Percentiles rank a stretch among this genome's conserved stretches.
phyloP scores from a whole-genome alignment of 768 basidiomycete species.

The Rhodotorula sphaerocarpa region DNA sequence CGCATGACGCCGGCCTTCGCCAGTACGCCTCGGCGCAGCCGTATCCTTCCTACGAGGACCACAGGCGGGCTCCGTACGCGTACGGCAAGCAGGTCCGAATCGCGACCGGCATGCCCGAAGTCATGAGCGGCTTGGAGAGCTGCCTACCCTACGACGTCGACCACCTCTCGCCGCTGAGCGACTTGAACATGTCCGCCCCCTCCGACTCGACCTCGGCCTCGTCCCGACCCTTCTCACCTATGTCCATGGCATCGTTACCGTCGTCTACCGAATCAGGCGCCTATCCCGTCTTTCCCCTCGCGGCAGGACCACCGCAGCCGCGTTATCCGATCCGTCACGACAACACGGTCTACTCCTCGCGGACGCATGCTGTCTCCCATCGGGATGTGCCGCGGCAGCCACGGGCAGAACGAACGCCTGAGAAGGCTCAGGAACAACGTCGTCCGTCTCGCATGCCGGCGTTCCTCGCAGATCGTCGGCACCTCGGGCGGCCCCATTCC shows the following conservation, averaged over 20 bases:
- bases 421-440: no score
- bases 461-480: conserved; percentile 27
- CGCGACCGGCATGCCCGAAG: conserved; percentile 21
- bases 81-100: conserved; percentile 22
- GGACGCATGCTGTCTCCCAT: background rate
- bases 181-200: conserved; percentile 9
- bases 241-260: conserved; percentile 27
- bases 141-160: conserved; percentile 18
- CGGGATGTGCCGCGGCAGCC: no score
- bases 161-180: conserved; percentile 29
- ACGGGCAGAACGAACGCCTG: no score
- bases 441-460: conserved; percentile 27
- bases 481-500: conserved; percentile 30
- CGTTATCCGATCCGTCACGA: background rate
- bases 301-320: background rate
- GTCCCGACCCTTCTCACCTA: conserved; percentile 27
- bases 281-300: conserved; percentile 11
- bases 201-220: conserved; percentile 16
- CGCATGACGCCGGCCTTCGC: conserved; percentile 23
- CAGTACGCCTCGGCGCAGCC: background rate
- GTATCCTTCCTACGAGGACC: conserved; percentile 10
- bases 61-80: background rate
- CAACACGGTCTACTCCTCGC: background rate
- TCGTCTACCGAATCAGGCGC: conserved; percentile 29
- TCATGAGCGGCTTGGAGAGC: conserved; percentile 2